phyloP scores from a whole-genome alignment of 495 filamentous ascomycete species.

The Achaetomiella virescens region DNA sequence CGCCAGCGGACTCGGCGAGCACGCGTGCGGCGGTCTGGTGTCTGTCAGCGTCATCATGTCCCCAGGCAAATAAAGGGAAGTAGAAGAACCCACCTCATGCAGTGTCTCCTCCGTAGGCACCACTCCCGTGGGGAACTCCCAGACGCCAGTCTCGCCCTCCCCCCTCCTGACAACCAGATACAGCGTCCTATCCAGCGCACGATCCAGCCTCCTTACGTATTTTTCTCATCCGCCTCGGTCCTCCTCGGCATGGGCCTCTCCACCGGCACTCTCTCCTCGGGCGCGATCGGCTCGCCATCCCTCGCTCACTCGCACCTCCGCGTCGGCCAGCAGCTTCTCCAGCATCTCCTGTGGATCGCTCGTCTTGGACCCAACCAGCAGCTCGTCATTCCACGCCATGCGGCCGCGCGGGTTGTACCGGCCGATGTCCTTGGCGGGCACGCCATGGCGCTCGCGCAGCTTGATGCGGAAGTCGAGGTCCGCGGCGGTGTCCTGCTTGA shows the following conservation, averaged over 20 bases:
- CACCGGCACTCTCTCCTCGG: constrained; percentile 58
- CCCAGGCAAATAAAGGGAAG: not conserved
- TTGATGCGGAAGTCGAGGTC: constrained; percentile 91
- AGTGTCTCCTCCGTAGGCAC: constrained; percentile 66
- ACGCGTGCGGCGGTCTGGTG: constrained; percentile 72
- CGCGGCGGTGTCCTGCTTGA: constrained; percentile 79
- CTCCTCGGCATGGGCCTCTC: constrained; percentile 64
- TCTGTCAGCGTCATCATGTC: not conserved
- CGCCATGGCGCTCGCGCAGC: constrained; percentile 59
- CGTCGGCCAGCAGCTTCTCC: constrained; percentile 64
- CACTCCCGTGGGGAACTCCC: constrained; percentile 70
- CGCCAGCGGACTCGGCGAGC: constrained; percentile 66
- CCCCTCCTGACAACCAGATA: constrained; percentile 71
- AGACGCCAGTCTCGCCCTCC: constrained; percentile 54
- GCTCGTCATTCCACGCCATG: constrained; percentile 84
- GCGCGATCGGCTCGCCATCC: constrained; percentile 55
- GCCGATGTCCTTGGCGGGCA: constrained; percentile 76
- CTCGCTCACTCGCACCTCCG: constrained; percentile 59
- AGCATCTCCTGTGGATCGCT: constrained; percentile 49
- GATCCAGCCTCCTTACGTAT: constrained; percentile 68
- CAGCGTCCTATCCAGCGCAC: constrained; percentile 68
- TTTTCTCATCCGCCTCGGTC: constrained; percentile 74
- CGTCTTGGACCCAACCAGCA: constrained; percentile 63
- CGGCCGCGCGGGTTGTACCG: constrained; percentile 74
- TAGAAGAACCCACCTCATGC: constrained; percentile 58